A percentile compares a stretch with the other conserved stretches of the same genome.
phyloP scores from a whole-genome alignment of 345 rosid species.

The Mallotus nudiflorus region DNA sequence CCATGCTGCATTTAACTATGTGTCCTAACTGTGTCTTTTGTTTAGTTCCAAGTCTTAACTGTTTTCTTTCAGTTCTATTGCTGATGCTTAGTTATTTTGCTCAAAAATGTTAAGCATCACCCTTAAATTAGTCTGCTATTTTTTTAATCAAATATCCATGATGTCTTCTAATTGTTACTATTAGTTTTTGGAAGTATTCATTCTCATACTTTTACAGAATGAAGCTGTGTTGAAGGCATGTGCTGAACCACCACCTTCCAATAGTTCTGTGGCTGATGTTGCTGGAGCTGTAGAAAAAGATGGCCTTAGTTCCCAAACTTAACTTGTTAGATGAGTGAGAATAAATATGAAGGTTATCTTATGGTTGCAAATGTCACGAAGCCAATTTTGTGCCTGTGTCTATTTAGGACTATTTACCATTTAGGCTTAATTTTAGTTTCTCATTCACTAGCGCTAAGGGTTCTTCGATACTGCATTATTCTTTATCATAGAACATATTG shows the following conservation, averaged over 20 bases:
- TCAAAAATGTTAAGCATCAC: neutral
- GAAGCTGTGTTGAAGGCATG: slow-evolving; percentile 33
- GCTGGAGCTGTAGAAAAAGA: slow-evolving; percentile 12
- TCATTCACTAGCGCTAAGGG: neutral
- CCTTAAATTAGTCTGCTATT: neutral
- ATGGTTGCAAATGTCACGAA: slow-evolving; percentile 1
- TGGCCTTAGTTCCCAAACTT: neutral
- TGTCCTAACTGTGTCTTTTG: neutral
- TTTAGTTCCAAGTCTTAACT: neutral
- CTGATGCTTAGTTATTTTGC: neutral
- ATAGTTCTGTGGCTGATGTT: neutral
- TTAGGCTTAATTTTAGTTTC: neutral
- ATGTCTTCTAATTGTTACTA: neutral
- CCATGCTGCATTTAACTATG: neutral
- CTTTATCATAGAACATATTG: too few species aligned
- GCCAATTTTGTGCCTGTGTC: neutral
- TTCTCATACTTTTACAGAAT: slow-evolving; percentile 17
- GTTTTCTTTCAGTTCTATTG: too few species aligned
- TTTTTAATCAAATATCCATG: neutral
- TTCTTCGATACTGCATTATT: neutral
- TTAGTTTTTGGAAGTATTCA: too few species aligned
- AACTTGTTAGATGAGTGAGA: slow-evolving; percentile 13
- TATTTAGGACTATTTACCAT: neutral
- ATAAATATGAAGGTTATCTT: neutral
- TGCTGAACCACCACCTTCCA: slow-evolving; percentile 20